These are phyloP conservation scores for Huntiella moniliformis DNA, from an alignment of 2,329 filamentous ascomycete genomes.

Conservation along the genomic window DNA sequence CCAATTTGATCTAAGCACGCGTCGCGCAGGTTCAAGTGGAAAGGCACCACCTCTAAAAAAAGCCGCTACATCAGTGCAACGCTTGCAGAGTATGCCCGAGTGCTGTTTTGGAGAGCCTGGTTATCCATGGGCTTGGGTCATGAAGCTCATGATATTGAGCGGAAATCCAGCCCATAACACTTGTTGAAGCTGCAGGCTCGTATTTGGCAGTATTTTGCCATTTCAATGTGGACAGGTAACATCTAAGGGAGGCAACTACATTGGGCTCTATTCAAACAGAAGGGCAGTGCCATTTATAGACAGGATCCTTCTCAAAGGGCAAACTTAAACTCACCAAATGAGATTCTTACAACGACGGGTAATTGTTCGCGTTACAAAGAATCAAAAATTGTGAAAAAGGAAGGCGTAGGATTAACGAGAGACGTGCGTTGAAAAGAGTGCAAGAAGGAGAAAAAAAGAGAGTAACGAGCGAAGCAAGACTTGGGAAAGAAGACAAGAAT, in stretches of 20 bases:
- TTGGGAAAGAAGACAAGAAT: conserved; percentile 8
- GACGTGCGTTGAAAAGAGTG: background rate
- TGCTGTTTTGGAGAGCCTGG: too few relatives aligned
- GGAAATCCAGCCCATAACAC: too few relatives aligned
- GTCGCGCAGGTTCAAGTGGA: background rate
- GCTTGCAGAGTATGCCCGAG: background rate
- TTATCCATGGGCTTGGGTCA: background rate
- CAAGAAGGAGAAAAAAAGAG: background rate
- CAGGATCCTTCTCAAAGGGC: too few relatives aligned
- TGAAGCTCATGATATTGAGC: too few relatives aligned
- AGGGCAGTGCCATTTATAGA: too few relatives aligned
- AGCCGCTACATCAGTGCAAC: background rate
- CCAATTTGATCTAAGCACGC: background rate
- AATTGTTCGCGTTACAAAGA: conserved; percentile 5
- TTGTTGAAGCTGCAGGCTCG: too few relatives aligned
- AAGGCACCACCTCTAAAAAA: too few relatives aligned
- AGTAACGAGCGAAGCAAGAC: conserved; percentile 11
- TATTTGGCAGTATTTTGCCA: too few relatives aligned
- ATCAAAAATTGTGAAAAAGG: background rate
- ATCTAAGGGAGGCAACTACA: too few relatives aligned
- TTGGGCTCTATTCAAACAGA: too few relatives aligned
- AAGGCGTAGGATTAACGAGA: background rate
- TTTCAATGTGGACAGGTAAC: too few relatives aligned
- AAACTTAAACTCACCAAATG: conserved; percentile 1
- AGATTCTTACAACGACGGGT: background rate